A percentile compares a stretch with the other conserved stretches of the same genome.
Conservation (phyloP, 1,284 basidiomycete species). For the Gomphus sp. region DNA sequence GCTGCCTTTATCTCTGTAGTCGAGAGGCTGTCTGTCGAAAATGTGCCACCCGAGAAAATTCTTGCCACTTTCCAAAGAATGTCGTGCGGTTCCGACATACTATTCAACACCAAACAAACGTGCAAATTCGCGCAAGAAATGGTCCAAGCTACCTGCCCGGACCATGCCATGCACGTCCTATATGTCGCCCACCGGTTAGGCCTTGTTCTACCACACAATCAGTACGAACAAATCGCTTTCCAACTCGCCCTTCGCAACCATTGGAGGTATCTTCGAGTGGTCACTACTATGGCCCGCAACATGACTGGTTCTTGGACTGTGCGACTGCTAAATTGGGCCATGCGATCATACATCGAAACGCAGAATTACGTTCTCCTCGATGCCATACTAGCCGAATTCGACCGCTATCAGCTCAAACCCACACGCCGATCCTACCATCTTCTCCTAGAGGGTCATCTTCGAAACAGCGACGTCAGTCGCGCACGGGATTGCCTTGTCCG, state of each 20-base stretch:
- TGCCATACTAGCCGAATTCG: conserved; percentile 40
- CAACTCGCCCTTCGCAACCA: conserved; percentile 33
- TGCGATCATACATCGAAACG: conserved; percentile 46
- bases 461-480: conserved; percentile 51
- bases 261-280: conserved; percentile 42
- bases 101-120: background rate
- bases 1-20: background rate
- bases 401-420: conserved; percentile 33
- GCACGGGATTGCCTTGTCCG: conserved; percentile 40
- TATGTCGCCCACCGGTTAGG: conserved; percentile 39
- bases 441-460: conserved; percentile 53
- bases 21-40: background rate
- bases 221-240: conserved; percentile 48
- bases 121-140: conserved; percentile 28
- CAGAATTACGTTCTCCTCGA: conserved; percentile 38
- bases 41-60: background rate
- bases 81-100: background rate
- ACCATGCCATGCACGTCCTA: conserved; percentile 35
- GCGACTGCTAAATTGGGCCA: conserved; percentile 60
- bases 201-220: conserved; percentile 37
- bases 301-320: conserved; percentile 39
- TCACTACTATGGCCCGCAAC: conserved; percentile 36
- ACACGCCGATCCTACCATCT: conserved; percentile 56
- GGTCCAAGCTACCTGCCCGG: conserved; percentile 30
- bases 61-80: background rate